phyloP scores from a whole-genome alignment of 1,284 basidiomycete genomes.

The Cronartium quercuum region DNA sequence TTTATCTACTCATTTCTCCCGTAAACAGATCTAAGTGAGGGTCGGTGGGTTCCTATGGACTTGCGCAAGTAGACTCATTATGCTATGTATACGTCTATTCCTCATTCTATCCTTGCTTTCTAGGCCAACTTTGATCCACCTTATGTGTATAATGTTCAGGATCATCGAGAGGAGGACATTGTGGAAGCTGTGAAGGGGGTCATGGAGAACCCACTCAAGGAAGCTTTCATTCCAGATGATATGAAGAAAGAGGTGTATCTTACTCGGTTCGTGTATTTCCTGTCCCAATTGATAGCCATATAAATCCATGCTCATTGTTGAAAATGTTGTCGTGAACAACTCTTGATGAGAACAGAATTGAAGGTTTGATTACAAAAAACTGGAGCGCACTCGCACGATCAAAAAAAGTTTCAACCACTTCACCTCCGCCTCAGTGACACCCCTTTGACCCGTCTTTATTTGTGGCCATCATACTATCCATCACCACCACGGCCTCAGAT shows the following conservation, averaged over 20 bases:
- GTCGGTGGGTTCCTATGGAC: no score
- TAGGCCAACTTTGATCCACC: conserved; percentile 6
- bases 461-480: no score
- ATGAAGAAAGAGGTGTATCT: not conserved
- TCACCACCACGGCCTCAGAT: no score
- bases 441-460: not conserved
- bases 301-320: not conserved
- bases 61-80: no score
- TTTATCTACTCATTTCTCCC: no score
- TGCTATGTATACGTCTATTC: no score
- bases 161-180: not conserved
- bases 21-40: no score
- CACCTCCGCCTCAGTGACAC: not conserved
- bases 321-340: not conserved
- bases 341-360: not conserved
- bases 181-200: not conserved
- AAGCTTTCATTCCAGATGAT: conserved; percentile 1
- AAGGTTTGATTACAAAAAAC: not conserved
- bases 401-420: not conserved
- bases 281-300: not conserved
- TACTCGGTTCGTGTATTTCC: not conserved
- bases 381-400: not conserved
- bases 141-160: conserved; percentile 1
- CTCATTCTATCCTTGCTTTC: no score
- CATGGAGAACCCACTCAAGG: not conserved